A percentile compares a stretch with the other conserved stretches of the same genome.
phyloP scores from a whole-genome alignment of 805 yeast species.

The Candida koratica region DNA sequence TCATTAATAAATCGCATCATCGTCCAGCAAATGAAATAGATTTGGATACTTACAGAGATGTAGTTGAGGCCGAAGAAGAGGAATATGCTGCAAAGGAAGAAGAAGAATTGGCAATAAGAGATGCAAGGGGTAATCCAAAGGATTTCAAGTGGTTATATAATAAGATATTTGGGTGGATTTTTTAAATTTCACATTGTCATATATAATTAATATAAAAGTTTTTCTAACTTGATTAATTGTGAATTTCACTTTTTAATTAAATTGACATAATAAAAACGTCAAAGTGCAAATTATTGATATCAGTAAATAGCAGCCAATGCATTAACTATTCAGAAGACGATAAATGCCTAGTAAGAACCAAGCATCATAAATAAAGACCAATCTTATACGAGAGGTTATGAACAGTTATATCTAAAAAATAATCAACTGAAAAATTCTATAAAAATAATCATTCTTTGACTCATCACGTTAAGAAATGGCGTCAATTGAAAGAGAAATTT shows the following conservation, averaged over 20 bases:
- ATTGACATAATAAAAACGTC: too few species aligned
- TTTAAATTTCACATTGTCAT: conserved; percentile 23
- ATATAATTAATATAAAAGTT: too few species aligned
- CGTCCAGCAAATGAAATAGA: conserved; percentile 58
- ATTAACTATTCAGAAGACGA: too few species aligned
- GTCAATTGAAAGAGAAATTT: conserved; percentile 25
- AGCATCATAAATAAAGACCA: too few species aligned
- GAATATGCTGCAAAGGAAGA: conserved; percentile 31
- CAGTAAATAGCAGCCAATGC: too few species aligned
- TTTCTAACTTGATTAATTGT: too few species aligned
- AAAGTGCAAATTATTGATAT: too few species aligned
- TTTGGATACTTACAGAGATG: conserved; percentile 52
- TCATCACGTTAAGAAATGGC: background rate
- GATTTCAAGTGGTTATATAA: conserved; percentile 48
- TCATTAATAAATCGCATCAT: conserved; percentile 46
- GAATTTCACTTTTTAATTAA: too few species aligned
- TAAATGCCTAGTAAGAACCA: too few species aligned
- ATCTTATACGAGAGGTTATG: too few species aligned
- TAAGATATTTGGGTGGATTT: conserved; percentile 46
- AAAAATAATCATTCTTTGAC: background rate
- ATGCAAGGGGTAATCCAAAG: conserved; percentile 41
- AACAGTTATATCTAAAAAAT: background rate
- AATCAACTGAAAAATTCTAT: background rate
- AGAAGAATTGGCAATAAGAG: conserved; percentile 33
- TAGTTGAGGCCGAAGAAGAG: conserved; percentile 51